Base-by-base conservation (phyloP, 2,329 filamentous ascomycete species). In the Phyllosticta ampelicida region DNA sequence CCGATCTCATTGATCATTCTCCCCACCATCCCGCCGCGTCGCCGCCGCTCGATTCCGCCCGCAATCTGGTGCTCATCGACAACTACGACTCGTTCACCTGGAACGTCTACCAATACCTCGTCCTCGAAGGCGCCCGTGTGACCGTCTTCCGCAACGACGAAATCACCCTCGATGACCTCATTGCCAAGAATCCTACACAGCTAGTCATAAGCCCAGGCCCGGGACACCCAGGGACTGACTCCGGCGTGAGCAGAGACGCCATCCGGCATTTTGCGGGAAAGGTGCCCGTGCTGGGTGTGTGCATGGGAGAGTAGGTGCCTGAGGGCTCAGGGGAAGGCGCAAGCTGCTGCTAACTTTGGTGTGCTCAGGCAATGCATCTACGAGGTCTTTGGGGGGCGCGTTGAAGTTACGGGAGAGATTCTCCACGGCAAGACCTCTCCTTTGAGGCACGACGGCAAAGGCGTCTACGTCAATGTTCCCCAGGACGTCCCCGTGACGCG, bases 41-140 rank as follows among this genome's bases (percentile, higher is more conserved):
- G 28, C 78, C 85, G 55, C 84, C 85, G 36, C 78, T 96, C 56
- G 72, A 86, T 21, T 90, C 85, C 54, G 94, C 94, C 23, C 88
- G 87, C 59, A 97, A 97, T 73, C 81, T 99, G 60, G 82, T 99
- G 62, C 80, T 99, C 63, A 96, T 99, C 67, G 94, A 99, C 79
- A 99, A 99, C 75, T 99, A 97, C 74, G 94, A 99, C 74, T 97
- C 94, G 3, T 99, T 99, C 73, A 96, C 92, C 60, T 99, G 91
- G 90, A 99, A 99, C 70, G 90, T 99, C 60, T 99, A 97, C 73
- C 95, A 99, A 73, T 99, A 99, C 68, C 84, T 99, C 1, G 87
- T 92, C 6, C 84, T 99, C n/a, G 94, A 97, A 72, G 94, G 94
- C 29, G 94, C 95, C 26, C 87, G 79, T 0, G 94, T 96, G 54